Base-by-base conservation (phyloP, 2,329 filamentous ascomycete genomes). In the Fusarium stilboides region DNA sequence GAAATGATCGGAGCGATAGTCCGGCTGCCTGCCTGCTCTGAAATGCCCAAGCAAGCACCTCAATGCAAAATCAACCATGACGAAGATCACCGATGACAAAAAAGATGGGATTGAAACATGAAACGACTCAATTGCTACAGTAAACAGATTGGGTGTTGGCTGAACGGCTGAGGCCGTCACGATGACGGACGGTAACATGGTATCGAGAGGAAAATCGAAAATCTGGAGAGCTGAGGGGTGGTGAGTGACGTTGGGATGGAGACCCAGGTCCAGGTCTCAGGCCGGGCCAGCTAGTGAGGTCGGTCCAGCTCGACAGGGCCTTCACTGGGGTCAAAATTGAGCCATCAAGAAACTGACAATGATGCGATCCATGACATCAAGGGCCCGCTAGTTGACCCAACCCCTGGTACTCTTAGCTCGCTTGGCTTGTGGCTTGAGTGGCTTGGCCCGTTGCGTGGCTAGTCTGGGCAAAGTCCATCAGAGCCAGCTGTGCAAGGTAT, bases 361-460 rank as follows among this genome's bases (percentile, higher is more conserved):
- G 67, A 69, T 65, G 59, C 57, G 68, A 62, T 73, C 65, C 53
- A 75, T 75, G 73, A 75, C 73, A 75, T 75, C 71, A 75, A 66
- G 37, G 47, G 42, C 55, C 61, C 44, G 50, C 57, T 45, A 43
- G 56, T 57, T 67, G 53, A 57, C 57, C 52, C 22, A 56, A 51
- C 53, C 59, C 66, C 56, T 68, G 65, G 54, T 50, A 61, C 61
- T 28, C 49, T 65, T 62, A 55, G 60, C 57, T 70, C 65, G 44
- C 50, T 65, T 63, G 55, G 54, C 43, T 8, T 69, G 68, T 71
- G 70, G 70, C 68, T 69, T 59, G 54, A 46, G 51, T 71, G 63
- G 67, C 71, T 74, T 59, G 59, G 36, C 36, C 44, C 26, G 37
- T 61, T 60, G 44, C 52, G 54, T 60, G 53, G 65, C 62, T 57